Evolutionary conservation across 495 filamentous ascomycete species (phyloP).

Genomic region (Saxispiralis lemnorum): DNA sequence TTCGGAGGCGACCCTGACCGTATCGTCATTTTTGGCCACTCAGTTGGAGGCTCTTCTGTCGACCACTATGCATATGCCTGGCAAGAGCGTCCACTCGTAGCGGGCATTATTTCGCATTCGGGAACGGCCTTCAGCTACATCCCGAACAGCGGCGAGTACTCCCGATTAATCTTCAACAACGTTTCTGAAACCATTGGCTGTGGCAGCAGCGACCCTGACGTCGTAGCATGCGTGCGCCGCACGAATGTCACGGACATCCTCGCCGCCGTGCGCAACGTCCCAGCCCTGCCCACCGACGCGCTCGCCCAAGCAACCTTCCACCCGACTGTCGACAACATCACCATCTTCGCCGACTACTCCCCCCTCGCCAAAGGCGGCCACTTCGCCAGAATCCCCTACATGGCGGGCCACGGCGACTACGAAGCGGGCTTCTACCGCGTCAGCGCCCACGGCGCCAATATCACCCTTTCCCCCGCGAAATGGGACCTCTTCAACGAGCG

Average conservation of each 20-base stretch:
- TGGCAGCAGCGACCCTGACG: constrained; percentile 6
- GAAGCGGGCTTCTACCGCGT: constrained; percentile 3
- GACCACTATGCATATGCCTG: constrained; percentile 7
- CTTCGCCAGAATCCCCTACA: constrained; percentile 2
- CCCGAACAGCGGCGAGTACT: background rate
- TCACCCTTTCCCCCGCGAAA: background rate
- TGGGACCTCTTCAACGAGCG: constrained; percentile 2
- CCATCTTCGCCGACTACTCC: constrained; percentile 3
- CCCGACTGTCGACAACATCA: constrained; percentile 2
- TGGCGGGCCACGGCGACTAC: constrained; percentile 3
- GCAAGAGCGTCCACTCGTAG: constrained; percentile 3
- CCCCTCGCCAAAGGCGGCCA: background rate
- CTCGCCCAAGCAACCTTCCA: constrained; percentile 2
- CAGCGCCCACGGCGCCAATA: background rate
- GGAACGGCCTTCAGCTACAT: constrained; percentile 4
- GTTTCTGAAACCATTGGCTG: constrained; percentile 2
- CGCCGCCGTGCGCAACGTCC: constrained; percentile 1
- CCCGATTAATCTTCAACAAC: background rate
- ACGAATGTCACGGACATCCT: constrained; percentile 19
- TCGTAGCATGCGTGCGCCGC: constrained; percentile 30
- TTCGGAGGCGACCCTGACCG: constrained; percentile 6
- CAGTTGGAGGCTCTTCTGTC: constrained; percentile 1
- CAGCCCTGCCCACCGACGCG: background rate
- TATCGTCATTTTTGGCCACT: constrained; percentile 7
- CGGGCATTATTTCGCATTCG: constrained; percentile 4